Conservation (phyloP, 257 asterid genomes). For the Agastache rugosa region DNA sequence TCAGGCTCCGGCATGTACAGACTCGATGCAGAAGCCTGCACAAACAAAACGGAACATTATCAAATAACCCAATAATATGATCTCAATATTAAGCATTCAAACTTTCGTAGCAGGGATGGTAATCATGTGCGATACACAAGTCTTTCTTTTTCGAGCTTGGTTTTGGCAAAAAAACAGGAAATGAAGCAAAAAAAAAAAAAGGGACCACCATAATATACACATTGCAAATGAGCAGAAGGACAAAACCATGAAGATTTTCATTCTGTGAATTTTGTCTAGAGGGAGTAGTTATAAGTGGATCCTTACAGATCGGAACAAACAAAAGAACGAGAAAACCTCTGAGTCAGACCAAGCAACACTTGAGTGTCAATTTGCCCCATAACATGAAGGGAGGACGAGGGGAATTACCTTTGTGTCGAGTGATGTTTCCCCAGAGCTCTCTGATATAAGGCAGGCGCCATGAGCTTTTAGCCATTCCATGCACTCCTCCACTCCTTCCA, state of each 20-base stretch:
- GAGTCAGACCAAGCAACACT: too few species aligned
- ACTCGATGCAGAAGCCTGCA: constrained; percentile 72
- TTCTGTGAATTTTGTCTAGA: not conserved
- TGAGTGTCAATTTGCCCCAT: constrained; percentile 8
- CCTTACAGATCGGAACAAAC: not conserved
- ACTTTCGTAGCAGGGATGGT: not conserved
- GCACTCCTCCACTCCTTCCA: constrained; percentile 83
- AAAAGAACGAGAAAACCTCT: not conserved
- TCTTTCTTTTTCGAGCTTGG: not conserved
- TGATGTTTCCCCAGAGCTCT: constrained; percentile 70
- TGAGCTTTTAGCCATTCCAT: constrained; percentile 96
- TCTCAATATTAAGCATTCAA: not conserved
- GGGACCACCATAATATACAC: not conserved
- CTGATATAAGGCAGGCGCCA: constrained; percentile 82
- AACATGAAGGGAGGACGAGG: not conserved
- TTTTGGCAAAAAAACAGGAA: not conserved
- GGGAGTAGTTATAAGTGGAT: not conserved
- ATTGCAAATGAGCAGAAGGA: not conserved
- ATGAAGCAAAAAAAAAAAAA: not conserved
- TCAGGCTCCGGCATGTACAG: constrained; percentile 97
- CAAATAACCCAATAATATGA: not conserved
- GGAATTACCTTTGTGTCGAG: constrained; percentile 82
- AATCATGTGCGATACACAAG: not conserved
- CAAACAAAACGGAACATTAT: constrained; percentile 18
- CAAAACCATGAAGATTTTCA: not conserved